A percentile compares a stretch with the other conserved stretches of the same genome.
phyloP scores from a whole-genome alignment of 768 basidiomycete genomes.

The Candolleomyces aberdarensis region DNA sequence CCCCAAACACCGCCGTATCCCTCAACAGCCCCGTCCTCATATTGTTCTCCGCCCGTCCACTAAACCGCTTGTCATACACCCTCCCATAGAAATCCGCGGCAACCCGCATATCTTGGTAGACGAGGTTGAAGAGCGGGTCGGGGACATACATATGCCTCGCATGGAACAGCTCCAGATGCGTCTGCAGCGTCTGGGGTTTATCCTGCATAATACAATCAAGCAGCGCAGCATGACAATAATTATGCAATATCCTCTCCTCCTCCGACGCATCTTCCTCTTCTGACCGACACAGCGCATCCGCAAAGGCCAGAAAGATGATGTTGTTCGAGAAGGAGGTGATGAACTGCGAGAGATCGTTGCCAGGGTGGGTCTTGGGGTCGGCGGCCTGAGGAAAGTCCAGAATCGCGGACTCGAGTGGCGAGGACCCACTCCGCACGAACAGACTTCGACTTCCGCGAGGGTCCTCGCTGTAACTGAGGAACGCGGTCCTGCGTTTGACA shows the following conservation, averaged over 20 bases:
- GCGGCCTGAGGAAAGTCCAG: conserved; percentile 82
- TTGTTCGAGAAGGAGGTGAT: conserved; percentile 87
- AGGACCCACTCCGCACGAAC: conserved; percentile 84
- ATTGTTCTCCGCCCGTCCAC: conserved; percentile 66
- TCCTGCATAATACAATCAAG: conserved; percentile 91
- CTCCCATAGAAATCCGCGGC: conserved; percentile 74
- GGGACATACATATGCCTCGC: conserved; percentile 58
- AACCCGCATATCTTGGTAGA: conserved; percentile 72
- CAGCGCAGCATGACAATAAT: conserved; percentile 72
- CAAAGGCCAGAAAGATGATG: conserved; percentile 73
- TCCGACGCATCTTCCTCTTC: conserved; percentile 42
- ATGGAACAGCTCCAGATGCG: conserved; percentile 69
- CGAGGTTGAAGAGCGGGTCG: conserved; percentile 50
- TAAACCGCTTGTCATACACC: conserved; percentile 72
- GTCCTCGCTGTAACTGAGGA: conserved; percentile 91
- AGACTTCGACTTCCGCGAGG: conserved; percentile 90
- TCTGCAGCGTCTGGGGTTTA: conserved; percentile 75
- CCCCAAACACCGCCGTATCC: conserved; percentile 67
- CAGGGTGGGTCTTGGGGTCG: conserved; percentile 61
- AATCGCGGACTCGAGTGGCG: conserved; percentile 78
- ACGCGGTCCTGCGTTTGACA: conserved; percentile 90
- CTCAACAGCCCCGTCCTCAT: conserved; percentile 65
- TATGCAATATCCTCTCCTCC: conserved; percentile 59
- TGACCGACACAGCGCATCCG: conserved; percentile 66
- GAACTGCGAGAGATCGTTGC: conserved; percentile 77